phyloP scores from a whole-genome alignment of 352 stramenopile genomes.

The Thalassiosira mediterranea region DNA sequence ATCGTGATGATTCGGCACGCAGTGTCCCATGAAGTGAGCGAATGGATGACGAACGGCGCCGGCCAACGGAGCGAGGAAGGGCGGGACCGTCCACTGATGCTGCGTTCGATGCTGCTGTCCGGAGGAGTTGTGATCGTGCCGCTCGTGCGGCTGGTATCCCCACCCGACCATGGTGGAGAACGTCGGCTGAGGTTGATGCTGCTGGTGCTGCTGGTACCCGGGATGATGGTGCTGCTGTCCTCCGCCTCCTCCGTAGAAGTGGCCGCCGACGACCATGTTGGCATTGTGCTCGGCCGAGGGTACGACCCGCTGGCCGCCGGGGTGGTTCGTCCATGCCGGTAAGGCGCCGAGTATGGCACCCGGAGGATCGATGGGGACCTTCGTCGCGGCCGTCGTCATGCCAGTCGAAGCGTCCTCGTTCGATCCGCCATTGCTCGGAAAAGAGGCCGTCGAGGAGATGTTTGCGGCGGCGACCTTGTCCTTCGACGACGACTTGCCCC shows the following conservation, averaged over 20 bases:
- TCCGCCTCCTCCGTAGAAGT: neutral
- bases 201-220: too few species aligned
- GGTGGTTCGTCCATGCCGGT: slow-evolving; percentile 18
- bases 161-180: slow-evolving; percentile 31
- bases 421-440: too few species aligned
- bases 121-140: neutral
- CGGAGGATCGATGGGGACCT: slow-evolving; percentile 39
- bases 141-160: slow-evolving; percentile 28
- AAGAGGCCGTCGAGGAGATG: too few species aligned
- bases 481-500: neutral
- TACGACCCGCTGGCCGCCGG: neutral
- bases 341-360: slow-evolving; percentile 37
- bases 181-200: neutral
- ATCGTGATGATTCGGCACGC: neutral
- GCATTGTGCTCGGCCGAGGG: neutral
- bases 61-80: slow-evolving; percentile 40
- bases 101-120: slow-evolving; percentile 8
- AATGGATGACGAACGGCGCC: slow-evolving; percentile 33
- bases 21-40: slow-evolving; percentile 7
- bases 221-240: slow-evolving; percentile 6
- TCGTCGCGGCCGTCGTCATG: neutral
- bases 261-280: neutral
- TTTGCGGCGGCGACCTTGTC: too few species aligned
- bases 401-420: too few species aligned
- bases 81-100: slow-evolving; percentile 30